Base-by-base conservation (phyloP, 2,329 filamentous ascomycete genomes). In the Fusarium sp. region DNA sequence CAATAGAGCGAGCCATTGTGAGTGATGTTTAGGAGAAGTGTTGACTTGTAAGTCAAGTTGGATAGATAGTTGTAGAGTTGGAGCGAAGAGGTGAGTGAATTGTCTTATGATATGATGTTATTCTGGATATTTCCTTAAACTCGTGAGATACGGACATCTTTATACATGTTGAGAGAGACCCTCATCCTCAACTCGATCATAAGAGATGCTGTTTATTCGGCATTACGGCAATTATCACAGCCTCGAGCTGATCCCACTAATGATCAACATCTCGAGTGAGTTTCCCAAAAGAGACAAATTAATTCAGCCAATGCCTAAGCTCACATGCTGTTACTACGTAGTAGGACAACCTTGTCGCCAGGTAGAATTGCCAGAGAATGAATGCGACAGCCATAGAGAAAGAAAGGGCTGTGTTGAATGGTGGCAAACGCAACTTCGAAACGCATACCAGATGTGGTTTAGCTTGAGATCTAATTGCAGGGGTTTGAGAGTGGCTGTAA, bases 1-100 rank as follows among this genome's bases (percentile, higher is more conserved):
- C 62, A 10, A 78, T 62, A 33, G 74, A 55, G 10, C 71, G 67
- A 20, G 56, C 22, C 71, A 74, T 74, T 46, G 39, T 27, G 15
- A 46, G 39, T 51, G 22, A 10, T 39, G 17, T 19, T 43, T 47
- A 27, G 37, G 27, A 33, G n/a, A 30, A 37, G 27, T 41, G 27
- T 22, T 33, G 23, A 22, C 23, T 50, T 27, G 56, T 27, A 15
- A 27, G 17, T 30, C 20, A 19, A 9, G 11, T 22, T 27, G n/a
- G 23, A 10, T 23, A 6, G 30, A 27, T 41, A 14, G 6, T 19
- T 30, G 11, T 33, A 30, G 23, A 45, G 44, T 17, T 23, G 9
- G 17, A 22, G 15, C 41, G 25, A 32, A 50, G 10, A 10, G 30
- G 35, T 53, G 25, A 40, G 40, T 37, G 35, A 35, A 17, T 22